Base-by-base conservation (phyloP, 225 moss, liverwort and hornwort species). In the Polytrichum commune region DNA sequence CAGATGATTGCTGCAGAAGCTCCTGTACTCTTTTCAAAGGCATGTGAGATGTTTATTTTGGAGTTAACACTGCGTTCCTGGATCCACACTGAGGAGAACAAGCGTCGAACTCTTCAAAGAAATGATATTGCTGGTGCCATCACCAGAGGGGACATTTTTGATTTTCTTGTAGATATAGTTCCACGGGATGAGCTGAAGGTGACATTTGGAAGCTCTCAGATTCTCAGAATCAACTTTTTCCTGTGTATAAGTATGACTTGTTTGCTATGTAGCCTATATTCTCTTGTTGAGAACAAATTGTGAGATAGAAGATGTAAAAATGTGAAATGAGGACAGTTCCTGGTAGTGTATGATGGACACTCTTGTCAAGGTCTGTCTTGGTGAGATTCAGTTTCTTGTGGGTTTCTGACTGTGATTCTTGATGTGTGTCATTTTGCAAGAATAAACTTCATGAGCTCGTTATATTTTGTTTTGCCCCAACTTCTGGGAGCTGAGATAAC, bases 41-140 rank as follows among this genome's bases (percentile, higher is more conserved):
- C 89, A 7, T 89, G 89, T 66, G 89, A 89, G 72, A 89, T 89
- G 86, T 89, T 89, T 72, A 89, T 89, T 30, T 61, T 89, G 74
- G 89, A 89, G 75, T 78, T 89, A 63, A 89, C 89, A 6, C 81
- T 89, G 9, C 73, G 89, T 63, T 89, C 89, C 56, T 89, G 89
- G 89, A 89, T 89, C 27, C 89, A 89, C 67, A 89, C 86, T 2
- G 86, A 89, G 68, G 89, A 89, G 79, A 89, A 89, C 77, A 89
- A 86, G 80, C 77, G 89, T 53, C 89, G 86, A 56, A 89, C 86
- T 27, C 73, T 24, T 69, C 85, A 86, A 78, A 82, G 80, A 69
- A 86, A 89, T 69, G 89, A 89, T 79, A 89, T 89, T 79, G 89
- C 89, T 62, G 89, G 84, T 27, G 89, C 86, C 61, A 86, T 86